Percentiles rank a stretch among this genome's conserved stretches.
Evolutionary conservation across 495 filamentous ascomycete species (phyloP).

Genomic region (Beverwykella pulmonaria): DNA sequence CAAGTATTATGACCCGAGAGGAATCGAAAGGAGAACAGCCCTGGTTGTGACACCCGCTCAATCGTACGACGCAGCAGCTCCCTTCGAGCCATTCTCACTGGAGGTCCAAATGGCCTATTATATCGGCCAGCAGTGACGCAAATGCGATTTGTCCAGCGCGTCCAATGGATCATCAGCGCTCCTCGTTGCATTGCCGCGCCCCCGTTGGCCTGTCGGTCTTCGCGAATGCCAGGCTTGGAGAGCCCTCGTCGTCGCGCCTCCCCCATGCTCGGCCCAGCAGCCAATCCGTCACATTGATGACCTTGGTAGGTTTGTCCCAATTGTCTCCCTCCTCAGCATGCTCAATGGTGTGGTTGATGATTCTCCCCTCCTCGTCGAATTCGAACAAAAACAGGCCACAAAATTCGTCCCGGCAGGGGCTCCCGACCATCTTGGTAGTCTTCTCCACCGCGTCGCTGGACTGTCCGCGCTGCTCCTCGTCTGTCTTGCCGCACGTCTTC

Average conservation of each 20-base stretch:
- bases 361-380: constrained; percentile 86
- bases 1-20: neutral
- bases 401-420: constrained; percentile 60
- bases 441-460: constrained; percentile 54
- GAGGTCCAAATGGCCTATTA: no score
- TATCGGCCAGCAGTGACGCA: no score
- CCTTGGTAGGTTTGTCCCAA: constrained; percentile 69
- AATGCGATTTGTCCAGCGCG: neutral
- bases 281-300: constrained; percentile 89
- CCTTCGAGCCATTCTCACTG: no score
- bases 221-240: constrained; percentile 46
- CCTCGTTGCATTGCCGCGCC: neutral
- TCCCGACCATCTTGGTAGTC: constrained; percentile 53
- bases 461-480: constrained; percentile 45
- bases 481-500: constrained; percentile 63
- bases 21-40: neutral
- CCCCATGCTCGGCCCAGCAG: constrained; percentile 66
- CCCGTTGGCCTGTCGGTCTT: neutral
- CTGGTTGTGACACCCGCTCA: no score
- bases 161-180: neutral
- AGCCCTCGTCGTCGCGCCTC: constrained; percentile 49
- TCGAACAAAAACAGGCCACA: constrained; percentile 90
- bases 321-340: constrained; percentile 79
- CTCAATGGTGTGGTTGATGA: constrained; percentile 88
- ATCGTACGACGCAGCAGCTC: no score